Conservation (phyloP, 176 grass and related monocot species). For the Themeda triandra region DNA sequence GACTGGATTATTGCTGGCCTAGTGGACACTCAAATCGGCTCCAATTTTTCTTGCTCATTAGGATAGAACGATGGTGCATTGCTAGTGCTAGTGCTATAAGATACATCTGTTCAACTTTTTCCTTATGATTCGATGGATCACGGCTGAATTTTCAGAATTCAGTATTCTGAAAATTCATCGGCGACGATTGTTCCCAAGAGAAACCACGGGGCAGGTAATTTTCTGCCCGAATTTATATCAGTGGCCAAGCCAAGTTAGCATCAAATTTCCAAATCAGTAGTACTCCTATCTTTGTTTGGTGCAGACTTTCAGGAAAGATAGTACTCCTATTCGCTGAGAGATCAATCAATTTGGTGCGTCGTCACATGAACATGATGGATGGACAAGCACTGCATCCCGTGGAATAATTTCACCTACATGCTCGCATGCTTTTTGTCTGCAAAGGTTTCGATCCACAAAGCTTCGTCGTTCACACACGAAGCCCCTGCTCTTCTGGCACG, state of each 20-base stretch:
- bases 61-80: not conserved
- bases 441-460: not conserved
- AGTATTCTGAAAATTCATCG: not conserved
- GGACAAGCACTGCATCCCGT: not conserved
- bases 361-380: not conserved
- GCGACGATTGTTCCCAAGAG: not conserved
- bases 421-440: not conserved
- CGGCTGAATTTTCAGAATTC: not conserved
- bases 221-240: no score
- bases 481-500: not conserved
- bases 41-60: not conserved
- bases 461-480: not conserved
- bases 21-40: not conserved
- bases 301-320: no score
- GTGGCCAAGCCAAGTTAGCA: not conserved
- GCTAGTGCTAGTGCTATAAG: not conserved
- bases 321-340: not conserved
- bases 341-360: not conserved
- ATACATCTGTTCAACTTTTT: not conserved
- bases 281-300: not conserved
- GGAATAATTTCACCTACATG: slow-evolving; percentile 8
- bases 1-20: not conserved
- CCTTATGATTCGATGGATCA: not conserved
- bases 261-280: not conserved
- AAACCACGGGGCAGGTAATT: no score